Evolutionary conservation across 148 eudicot genomes (phyloP).

Genomic region (Rhododendron vialii): DNA sequence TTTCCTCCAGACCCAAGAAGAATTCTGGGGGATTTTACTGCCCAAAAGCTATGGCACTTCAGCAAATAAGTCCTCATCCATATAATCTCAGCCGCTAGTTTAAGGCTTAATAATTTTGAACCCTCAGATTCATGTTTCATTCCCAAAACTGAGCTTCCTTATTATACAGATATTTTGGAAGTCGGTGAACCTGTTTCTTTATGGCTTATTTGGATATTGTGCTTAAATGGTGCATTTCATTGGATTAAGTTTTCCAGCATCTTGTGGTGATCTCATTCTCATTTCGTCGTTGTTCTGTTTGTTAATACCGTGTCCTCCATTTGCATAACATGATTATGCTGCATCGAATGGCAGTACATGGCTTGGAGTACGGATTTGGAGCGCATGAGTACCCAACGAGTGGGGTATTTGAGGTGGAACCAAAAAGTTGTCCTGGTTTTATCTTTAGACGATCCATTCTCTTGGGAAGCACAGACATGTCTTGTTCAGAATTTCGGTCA

Average conservation of each 20-base stretch:
- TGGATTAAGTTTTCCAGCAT: not conserved
- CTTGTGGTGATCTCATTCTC: not conserved
- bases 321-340: not conserved
- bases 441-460: conserved; percentile 66
- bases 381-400: conserved; percentile 77
- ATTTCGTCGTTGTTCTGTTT: not conserved
- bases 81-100: too few relatives aligned
- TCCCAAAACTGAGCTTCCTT: too few relatives aligned
- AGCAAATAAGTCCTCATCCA: too few relatives aligned
- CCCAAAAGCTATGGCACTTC: too few relatives aligned
- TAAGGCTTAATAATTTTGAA: too few relatives aligned
- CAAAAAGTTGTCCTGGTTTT: conserved; percentile 88
- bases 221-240: not conserved
- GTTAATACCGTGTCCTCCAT: not conserved
- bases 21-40: too few relatives aligned
- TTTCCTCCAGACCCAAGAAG: too few relatives aligned
- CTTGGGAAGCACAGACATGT: conserved; percentile 82
- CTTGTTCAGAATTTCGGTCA: conserved; percentile 60
- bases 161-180: not conserved
- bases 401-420: conserved; percentile 96
- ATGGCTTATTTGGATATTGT: not conserved
- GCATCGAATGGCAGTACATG: conserved; percentile 51
- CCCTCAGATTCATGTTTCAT: too few relatives aligned
- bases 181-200: not conserved
- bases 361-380: conserved; percentile 81